Evolutionary conservation across 768 basidiomycete genomes (phyloP).

Genomic region (Termitomyces sp.): DNA sequence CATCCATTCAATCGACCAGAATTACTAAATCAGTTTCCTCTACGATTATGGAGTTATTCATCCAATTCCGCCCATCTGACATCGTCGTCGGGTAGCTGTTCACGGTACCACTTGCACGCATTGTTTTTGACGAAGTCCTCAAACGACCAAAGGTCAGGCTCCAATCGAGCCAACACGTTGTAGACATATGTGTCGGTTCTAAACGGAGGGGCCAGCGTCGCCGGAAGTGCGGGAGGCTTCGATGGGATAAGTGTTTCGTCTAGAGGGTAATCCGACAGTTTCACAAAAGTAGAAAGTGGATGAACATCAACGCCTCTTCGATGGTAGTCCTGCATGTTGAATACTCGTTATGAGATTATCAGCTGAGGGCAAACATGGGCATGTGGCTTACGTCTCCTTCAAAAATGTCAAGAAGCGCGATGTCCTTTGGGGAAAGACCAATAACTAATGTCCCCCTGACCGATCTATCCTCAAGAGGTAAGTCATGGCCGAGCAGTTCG

Average conservation of each 20-base stretch:
- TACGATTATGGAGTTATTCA: constrained; percentile 23
- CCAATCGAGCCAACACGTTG: constrained; percentile 37
- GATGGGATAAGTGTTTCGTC: constrained; percentile 33
- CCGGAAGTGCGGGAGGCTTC: constrained; percentile 35
- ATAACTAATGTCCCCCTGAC: constrained; percentile 77
- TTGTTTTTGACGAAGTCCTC: constrained; percentile 73
- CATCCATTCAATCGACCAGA: background rate
- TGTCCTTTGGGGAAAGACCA: constrained; percentile 62
- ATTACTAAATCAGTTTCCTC: background rate
- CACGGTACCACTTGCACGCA: constrained; percentile 73
- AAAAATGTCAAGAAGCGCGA: constrained; percentile 69
- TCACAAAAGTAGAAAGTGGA: constrained; percentile 41
- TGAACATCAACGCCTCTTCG: constrained; percentile 49
- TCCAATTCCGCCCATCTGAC: constrained; percentile 47
- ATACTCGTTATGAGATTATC: background rate
- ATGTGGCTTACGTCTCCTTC: constrained; percentile 63
- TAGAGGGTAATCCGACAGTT: constrained; percentile 25
- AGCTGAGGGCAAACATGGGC: no score
- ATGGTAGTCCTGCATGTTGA: constrained; percentile 59
- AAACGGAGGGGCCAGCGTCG: constrained; percentile 24
- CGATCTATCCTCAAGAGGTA: constrained; percentile 55
- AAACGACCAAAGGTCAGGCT: constrained; percentile 70
- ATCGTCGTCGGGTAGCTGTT: constrained; percentile 29
- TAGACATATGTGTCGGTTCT: constrained; percentile 76
- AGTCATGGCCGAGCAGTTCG: constrained; percentile 39